Percentiles rank a stretch among this genome's conserved stretches.
These are phyloP conservation scores for Alnus glutinosa DNA, from an alignment of 306 rosid genomes.

Conservation along the genomic window DNA sequence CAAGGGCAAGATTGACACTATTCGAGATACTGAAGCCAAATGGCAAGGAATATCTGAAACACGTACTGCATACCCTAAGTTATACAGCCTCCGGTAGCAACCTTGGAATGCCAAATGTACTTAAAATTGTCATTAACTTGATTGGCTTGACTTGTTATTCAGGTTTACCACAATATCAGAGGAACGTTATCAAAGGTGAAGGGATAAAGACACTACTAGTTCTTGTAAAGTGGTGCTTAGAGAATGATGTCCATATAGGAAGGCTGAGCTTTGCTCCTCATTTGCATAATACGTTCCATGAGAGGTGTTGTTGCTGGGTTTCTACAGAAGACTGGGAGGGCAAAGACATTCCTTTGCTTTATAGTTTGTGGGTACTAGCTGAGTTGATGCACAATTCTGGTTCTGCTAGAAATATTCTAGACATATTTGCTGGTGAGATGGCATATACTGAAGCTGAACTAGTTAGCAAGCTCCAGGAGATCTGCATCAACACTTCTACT, in stretches of 20 bases:
- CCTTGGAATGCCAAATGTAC: constrained; percentile 48
- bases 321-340: constrained; percentile 79
- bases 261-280: constrained; percentile 52
- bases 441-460: constrained; percentile 47
- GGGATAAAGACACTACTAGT: constrained; percentile 42
- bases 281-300: constrained; percentile 43
- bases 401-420: constrained; percentile 29
- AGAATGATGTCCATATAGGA: constrained; percentile 40
- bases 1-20: constrained; percentile 53
- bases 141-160: constrained; percentile 58
- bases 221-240: constrained; percentile 60
- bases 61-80: constrained; percentile 41
- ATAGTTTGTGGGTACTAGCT: constrained; percentile 69
- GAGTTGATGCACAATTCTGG: constrained; percentile 54
- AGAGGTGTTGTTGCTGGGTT: constrained; percentile 61
- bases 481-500: constrained; percentile 44
- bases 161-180: constrained; percentile 50
- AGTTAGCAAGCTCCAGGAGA: constrained; percentile 50
- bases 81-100: constrained; percentile 45
- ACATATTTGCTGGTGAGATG: constrained; percentile 28
- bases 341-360: constrained; percentile 53
- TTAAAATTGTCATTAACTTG: constrained; percentile 51
- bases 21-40: constrained; percentile 42
- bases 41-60: constrained; percentile 44
- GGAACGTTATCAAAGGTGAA: constrained; percentile 40